Conservation (phyloP, 116 monocot genomes). For the Posidonia oceanica region DNA sequence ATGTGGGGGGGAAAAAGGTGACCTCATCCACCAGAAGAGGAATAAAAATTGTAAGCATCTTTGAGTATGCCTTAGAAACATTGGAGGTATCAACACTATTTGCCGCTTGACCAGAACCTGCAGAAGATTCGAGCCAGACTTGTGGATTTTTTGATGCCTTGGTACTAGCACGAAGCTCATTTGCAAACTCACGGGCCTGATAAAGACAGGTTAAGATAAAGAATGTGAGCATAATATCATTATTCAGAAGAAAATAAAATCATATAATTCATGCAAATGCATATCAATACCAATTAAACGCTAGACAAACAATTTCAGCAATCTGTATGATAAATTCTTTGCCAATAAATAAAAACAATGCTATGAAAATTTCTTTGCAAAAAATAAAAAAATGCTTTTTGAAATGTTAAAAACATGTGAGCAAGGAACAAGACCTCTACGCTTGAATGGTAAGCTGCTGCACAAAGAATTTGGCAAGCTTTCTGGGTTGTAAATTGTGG, state of each 20-base stretch:
- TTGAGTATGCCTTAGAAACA: conserved; percentile 97
- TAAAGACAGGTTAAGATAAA: neutral
- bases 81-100: conserved; percentile 78
- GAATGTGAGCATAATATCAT: neutral
- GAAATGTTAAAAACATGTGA: neutral
- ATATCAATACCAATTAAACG: too few relatives aligned
- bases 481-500: too few relatives aligned
- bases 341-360: neutral
- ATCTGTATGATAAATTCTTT: too few relatives aligned
- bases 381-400: neutral
- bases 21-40: conserved; percentile 99
- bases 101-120: conserved; percentile 32
- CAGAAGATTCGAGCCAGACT: conserved; percentile 80
- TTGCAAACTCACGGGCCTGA: conserved; percentile 99
- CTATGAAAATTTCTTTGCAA: neutral
- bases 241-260: too few relatives aligned
- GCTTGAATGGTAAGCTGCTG: too few relatives aligned
- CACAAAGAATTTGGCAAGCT: too few relatives aligned
- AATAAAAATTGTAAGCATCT: conserved; percentile 98
- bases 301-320: too few relatives aligned
- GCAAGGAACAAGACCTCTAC: neutral
- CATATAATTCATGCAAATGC: too few relatives aligned
- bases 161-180: conserved; percentile 96
- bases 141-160: conserved; percentile 84
- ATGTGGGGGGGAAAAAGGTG: conserved; percentile 7